phyloP scores from a whole-genome alignment of 2,329 filamentous ascomycete species.

The Cytospora chrysosperma region DNA sequence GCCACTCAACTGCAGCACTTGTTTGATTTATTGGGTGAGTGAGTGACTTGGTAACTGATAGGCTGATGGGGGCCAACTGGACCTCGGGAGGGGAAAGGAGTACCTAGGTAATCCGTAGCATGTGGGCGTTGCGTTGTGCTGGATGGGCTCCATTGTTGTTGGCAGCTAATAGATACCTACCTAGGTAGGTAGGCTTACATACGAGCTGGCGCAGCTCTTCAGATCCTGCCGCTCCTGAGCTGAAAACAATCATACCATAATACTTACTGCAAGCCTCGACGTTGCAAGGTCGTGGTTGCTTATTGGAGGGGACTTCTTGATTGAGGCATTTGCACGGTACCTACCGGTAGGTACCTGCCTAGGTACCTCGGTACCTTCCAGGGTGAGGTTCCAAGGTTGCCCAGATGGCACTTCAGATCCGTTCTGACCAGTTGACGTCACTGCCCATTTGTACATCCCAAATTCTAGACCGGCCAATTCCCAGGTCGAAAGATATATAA shows the following conservation, averaged over 20 bases:
- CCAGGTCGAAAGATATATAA: no score
- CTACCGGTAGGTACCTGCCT: no score
- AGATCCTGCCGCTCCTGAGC: neutral
- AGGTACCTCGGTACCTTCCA: neutral
- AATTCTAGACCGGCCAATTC: no score
- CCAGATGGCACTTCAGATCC: no score
- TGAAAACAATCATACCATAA: neutral
- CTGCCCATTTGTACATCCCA: neutral
- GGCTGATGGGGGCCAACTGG: neutral
- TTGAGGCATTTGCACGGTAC: no score
- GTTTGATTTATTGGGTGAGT: conserved; percentile 4
- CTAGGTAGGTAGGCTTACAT: neutral
- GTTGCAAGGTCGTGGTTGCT: neutral
- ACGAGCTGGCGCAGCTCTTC: neutral
- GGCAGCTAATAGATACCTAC: neutral
- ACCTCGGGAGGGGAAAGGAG: neutral
- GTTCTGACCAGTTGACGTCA: conserved; percentile 16
- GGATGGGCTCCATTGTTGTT: neutral
- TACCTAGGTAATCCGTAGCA: no score
- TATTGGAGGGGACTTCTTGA: no score
- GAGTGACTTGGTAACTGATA: neutral
- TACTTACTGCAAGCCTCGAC: neutral
- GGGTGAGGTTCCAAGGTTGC: no score
- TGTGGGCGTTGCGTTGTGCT: neutral
- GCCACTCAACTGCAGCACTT: no score